Evolutionary conservation across 73 alveolate genomes (phyloP).

Genomic region (Paramecium sonneborni): DNA sequence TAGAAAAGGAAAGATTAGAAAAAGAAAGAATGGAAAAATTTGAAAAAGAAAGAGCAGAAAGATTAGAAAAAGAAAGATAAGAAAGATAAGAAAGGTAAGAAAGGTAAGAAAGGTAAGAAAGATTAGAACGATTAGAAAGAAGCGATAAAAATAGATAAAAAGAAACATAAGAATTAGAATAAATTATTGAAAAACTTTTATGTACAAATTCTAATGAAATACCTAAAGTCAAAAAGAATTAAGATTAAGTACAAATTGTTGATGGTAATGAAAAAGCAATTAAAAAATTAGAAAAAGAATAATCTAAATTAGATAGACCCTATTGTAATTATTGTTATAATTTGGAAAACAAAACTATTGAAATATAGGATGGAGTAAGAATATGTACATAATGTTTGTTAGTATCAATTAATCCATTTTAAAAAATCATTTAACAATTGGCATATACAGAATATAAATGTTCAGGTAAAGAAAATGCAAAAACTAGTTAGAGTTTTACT

Average conservation of each 20-base stretch:
- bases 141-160: neutral
- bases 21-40: neutral
- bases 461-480: neutral
- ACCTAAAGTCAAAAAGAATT: neutral
- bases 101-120: neutral
- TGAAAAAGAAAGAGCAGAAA: neutral
- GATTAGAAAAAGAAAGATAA: constrained; percentile 3
- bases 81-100: neutral
- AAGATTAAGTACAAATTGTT: neutral
- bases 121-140: neutral
- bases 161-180: neutral
- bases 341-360: neutral
- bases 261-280: neutral
- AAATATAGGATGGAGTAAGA: neutral
- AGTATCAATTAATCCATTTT: constrained; percentile 8
- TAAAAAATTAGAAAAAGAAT: neutral
- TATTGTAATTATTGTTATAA: neutral
- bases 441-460: neutral
- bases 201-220: neutral
- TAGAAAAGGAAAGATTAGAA: neutral
- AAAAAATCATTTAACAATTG: neutral
- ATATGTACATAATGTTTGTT: constrained; percentile 20
- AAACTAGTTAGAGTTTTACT: neutral
- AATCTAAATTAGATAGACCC: neutral
- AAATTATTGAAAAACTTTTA: neutral